These are phyloP conservation scores for Xylaria curta DNA, from an alignment of 495 filamentous ascomycete species.

Conservation along the genomic window DNA sequence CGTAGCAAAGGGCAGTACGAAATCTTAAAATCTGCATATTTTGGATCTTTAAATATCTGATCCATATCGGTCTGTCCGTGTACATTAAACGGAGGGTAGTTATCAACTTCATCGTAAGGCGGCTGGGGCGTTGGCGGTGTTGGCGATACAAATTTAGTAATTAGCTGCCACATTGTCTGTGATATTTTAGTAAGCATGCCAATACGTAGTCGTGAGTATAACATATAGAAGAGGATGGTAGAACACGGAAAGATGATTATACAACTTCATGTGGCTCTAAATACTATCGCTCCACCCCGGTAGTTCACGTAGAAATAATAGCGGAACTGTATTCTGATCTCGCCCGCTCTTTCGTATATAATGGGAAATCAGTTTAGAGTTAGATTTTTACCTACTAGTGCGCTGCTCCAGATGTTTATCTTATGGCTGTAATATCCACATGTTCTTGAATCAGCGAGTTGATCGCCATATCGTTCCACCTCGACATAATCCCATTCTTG, in stretches of 20 bases:
- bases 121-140: conserved; percentile 27
- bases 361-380: neutral
- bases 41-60: neutral
- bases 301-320: neutral
- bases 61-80: neutral
- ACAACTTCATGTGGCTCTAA: neutral
- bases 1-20: conserved; percentile 29
- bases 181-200: conserved; percentile 16
- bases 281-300: neutral
- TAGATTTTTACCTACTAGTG: conserved; percentile 23
- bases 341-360: neutral
- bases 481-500: conserved; percentile 29
- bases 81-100: neutral
- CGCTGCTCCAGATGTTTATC: conserved; percentile 35
- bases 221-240: neutral
- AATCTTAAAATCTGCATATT: conserved; percentile 16
- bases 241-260: neutral
- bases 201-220: neutral
- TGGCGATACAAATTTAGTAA: conserved; percentile 20
- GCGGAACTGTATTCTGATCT: neutral
- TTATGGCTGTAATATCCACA: conserved; percentile 30
- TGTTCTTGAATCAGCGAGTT: conserved; percentile 14
- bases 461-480: neutral
- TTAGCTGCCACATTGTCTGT: conserved; percentile 35
- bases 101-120: conserved; percentile 1